A percentile compares a stretch with the other conserved stretches of the same genome.
These are phyloP conservation scores for Cytospora chrysosperma DNA, from an alignment of 2,329 filamentous ascomycete species.

Conservation along the genomic window DNA sequence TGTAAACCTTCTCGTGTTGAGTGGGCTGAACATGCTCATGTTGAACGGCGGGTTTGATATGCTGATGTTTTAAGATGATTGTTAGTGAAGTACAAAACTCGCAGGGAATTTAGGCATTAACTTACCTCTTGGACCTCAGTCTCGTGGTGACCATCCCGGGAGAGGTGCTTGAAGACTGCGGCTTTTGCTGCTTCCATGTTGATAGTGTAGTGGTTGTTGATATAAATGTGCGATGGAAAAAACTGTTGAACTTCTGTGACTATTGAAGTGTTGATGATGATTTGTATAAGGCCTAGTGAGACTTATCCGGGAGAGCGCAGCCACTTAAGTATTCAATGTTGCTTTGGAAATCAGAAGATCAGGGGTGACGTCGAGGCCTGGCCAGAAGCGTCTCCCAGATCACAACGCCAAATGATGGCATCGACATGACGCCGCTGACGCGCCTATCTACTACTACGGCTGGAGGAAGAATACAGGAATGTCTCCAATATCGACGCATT, in stretches of 20 bases:
- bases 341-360: background rate
- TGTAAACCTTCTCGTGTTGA: constrained; percentile 60
- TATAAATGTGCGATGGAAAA: too few species aligned
- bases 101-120: background rate
- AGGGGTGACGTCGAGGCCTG: background rate
- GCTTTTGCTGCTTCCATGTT: constrained; percentile 66
- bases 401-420: background rate
- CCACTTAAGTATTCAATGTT: background rate
- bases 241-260: background rate
- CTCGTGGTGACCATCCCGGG: constrained; percentile 62
- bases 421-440: background rate
- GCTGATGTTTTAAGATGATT: background rate
- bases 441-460: background rate
- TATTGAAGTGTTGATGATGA: background rate
- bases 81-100: background rate
- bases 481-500: background rate
- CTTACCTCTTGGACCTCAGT: constrained; percentile 65
- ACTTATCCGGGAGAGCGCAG: background rate
- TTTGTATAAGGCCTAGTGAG: background rate
- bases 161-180: constrained; percentile 60
- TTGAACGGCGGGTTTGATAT: constrained; percentile 57
- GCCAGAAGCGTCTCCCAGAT: background rate
- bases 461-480: background rate
- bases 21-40: constrained; percentile 60
- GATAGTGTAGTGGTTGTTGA: constrained; percentile 11